Conservation (phyloP, 2,329 filamentous ascomycete species). For the Ophiosphaerella narmari region DNA sequence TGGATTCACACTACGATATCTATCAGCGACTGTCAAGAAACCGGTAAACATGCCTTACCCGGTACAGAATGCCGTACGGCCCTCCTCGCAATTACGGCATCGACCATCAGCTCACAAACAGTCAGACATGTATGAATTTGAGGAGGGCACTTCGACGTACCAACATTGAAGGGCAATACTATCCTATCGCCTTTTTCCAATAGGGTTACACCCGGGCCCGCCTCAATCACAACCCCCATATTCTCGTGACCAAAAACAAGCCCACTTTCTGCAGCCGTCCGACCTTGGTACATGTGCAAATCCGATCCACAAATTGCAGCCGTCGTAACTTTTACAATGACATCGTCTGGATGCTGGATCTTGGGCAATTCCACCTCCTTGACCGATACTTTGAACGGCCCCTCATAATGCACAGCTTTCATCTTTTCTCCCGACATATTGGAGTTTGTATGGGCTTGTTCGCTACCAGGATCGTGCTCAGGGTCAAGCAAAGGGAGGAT, state of each 20-base stretch:
- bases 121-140: not conserved
- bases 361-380: constrained; percentile 63
- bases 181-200: constrained; percentile 67
- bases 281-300: constrained; percentile 66
- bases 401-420: constrained; percentile 68
- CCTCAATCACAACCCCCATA: constrained; percentile 62
- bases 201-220: constrained; percentile 63
- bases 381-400: constrained; percentile 66
- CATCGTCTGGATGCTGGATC: constrained; percentile 67
- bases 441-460: constrained; percentile 8
- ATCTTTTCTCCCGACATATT: constrained; percentile 48
- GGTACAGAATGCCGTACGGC: constrained; percentile 68
- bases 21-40: constrained; percentile 2
- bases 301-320: constrained; percentile 62
- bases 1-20: constrained; percentile 53
- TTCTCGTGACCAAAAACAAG: constrained; percentile 68
- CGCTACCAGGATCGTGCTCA: constrained; percentile 15
- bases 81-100: constrained; percentile 68
- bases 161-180: constrained; percentile 68
- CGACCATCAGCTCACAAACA: constrained; percentile 39
- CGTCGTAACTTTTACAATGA: constrained; percentile 68
- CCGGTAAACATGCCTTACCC: constrained; percentile 41
- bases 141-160: not conserved
- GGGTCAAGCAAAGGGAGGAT: constrained; percentile 18
- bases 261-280: constrained; percentile 65